Base-by-base conservation (phyloP, 75 land plant species). In the Chamaecyparis obtusa region DNA sequence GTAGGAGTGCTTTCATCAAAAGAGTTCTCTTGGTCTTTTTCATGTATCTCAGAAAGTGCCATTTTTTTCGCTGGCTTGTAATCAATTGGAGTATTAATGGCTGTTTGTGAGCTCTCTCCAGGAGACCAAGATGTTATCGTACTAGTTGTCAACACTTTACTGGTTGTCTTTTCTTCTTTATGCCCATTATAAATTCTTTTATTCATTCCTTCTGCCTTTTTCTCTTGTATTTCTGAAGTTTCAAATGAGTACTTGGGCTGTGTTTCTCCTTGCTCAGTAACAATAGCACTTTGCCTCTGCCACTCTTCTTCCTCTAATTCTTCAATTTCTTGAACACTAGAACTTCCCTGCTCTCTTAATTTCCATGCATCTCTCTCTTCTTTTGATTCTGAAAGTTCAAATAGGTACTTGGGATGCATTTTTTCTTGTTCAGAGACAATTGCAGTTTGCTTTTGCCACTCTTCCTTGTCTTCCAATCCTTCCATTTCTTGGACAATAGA, bases 261-360 rank as follows among this genome's bases (percentile, higher is more conserved):
- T 11, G 33, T 71, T 71, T 71, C 36, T 74, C 37, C 76, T 74
- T 24, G 76, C 33, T 74, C 36, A 30, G 76, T 33, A 33, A 74
- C 15, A 32, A 74, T 33, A 74, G 36, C 2, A 32, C 76, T 74
- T 74, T 33, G 76, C 76, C n/a, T 33, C 37, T 33, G 76, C 76
- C 76, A 33, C 76, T 33, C 76, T 74, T 33, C 36, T 13, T 33
- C 76, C 3, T 74, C 76, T 33, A 74, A 14, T 74, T 74, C 76
- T 74, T 74, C 76, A 74, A 74, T 74, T 74, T 74, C 76, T 32
- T 74, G 76, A 74, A 74, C 76, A 74, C 76, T 74, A 32, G 76
- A 74, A 74, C 76, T 33, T 74, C 36, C 76, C 33, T 33, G 76
- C 13, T 74, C 76, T 74, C 76, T 30, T 74, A 33, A 9, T 74